phyloP scores from a whole-genome alignment of 1,139 yeast genomes.

The Kazachstania sp. region DNA sequence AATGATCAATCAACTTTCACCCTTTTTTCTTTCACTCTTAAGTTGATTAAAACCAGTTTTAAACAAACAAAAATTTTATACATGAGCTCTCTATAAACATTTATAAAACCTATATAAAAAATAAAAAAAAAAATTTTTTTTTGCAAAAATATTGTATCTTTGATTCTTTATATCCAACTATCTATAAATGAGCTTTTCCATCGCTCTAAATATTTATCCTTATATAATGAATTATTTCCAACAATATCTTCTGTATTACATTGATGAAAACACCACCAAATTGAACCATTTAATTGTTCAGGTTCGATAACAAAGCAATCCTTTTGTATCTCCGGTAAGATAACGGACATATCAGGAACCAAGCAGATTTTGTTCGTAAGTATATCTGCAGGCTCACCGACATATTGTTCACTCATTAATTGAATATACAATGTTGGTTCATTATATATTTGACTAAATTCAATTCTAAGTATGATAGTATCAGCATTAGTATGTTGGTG shows the following conservation, averaged over 20 bases:
- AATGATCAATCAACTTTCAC: background rate
- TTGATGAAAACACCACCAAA: constrained; percentile 25
- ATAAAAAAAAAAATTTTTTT: constrained; percentile 1
- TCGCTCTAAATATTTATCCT: constrained; percentile 14
- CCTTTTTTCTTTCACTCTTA: background rate
- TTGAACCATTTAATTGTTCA: background rate
- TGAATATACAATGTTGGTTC: background rate
- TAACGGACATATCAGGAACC: background rate
- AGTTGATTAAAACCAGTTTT: background rate
- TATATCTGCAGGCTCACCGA: background rate
- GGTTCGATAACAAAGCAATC: constrained; percentile 5
- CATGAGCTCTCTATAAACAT: background rate
- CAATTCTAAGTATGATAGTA: background rate
- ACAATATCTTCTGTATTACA: constrained; percentile 26
- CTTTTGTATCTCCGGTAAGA: constrained; percentile 7
- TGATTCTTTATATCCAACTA: constrained; percentile 23
- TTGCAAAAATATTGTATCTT: background rate
- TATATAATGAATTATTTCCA: constrained; percentile 10
- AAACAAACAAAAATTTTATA: background rate
- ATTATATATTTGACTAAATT: background rate
- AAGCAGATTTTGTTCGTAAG: background rate
- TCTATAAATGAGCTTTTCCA: constrained; percentile 22
- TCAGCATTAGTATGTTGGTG: background rate
- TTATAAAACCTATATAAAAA: background rate
- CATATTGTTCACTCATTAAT: background rate